Conservation (phyloP, 2,329 filamentous ascomycete species). For the Hypoxylon sp. region DNA sequence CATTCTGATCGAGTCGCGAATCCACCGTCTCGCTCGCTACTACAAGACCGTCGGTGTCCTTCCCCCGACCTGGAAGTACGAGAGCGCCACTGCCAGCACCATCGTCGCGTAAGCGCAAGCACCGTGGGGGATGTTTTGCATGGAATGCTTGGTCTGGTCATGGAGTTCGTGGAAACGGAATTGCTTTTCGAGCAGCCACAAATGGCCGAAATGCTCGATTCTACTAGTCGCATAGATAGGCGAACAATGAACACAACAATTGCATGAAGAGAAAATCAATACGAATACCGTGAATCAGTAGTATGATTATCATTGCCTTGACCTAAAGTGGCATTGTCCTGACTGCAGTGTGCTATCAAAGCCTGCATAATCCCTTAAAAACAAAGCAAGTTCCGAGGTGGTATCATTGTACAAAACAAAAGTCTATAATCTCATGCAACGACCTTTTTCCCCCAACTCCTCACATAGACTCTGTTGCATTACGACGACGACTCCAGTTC, state of each 20-base stretch:
- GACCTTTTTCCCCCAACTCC: slow-evolving; percentile 48
- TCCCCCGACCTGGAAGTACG: slow-evolving; percentile 98
- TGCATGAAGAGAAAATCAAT: slow-evolving; percentile 42
- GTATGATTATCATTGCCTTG: slow-evolving; percentile 12
- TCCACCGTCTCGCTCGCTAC: slow-evolving; percentile 99
- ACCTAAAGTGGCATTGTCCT: neutral
- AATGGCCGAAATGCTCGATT: slow-evolving; percentile 33
- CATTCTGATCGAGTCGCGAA: slow-evolving; percentile 99
- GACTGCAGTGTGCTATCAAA: neutral
- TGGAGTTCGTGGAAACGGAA: slow-evolving; percentile 55
- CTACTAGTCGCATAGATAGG: slow-evolving; percentile 47
- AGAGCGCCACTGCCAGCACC: slow-evolving; percentile 95
- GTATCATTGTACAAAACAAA: slow-evolving; percentile 46
- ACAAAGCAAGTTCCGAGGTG: slow-evolving; percentile 34
- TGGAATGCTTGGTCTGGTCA: slow-evolving; percentile 50
- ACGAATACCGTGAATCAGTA: slow-evolving; percentile 35
- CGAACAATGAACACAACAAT: slow-evolving; percentile 29
- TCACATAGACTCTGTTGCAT: slow-evolving; percentile 25
- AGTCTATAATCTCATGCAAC: slow-evolving; percentile 34
- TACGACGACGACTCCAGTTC: slow-evolving; percentile 67
- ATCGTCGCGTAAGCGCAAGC: slow-evolving; percentile 82
- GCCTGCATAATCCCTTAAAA: slow-evolving; percentile 3
- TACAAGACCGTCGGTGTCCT: slow-evolving; percentile 95
- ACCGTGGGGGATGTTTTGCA: slow-evolving; percentile 42
- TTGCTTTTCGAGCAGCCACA: slow-evolving; percentile 50